These are phyloP conservation scores for Eustoma russellianum DNA, from an alignment of 257 asterid species.

Conservation along the genomic window DNA sequence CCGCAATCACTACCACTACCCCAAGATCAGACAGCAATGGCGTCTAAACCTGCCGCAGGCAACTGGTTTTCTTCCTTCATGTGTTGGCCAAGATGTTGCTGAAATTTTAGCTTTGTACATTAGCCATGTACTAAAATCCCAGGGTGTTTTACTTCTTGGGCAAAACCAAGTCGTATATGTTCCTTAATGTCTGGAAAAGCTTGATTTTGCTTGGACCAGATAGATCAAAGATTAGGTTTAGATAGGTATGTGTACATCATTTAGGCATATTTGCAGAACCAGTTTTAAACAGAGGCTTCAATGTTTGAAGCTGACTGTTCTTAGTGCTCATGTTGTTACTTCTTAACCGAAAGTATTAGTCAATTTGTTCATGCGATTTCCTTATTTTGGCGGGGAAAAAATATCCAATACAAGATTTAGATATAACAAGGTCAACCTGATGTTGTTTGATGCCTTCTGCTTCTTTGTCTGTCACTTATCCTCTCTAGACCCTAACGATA, in stretches of 20 bases:
- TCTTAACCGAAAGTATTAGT: too few relatives aligned
- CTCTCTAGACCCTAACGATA: too few relatives aligned
- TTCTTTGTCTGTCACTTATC: too few relatives aligned
- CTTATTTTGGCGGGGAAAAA: too few relatives aligned
- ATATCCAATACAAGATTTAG: too few relatives aligned
- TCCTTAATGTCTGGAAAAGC: too few relatives aligned
- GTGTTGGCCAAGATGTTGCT: conserved; percentile 22
- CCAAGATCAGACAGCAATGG: not conserved
- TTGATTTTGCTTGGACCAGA: not conserved
- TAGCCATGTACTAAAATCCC: too few relatives aligned
- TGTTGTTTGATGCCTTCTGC: too few relatives aligned
- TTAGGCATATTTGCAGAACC: not conserved
- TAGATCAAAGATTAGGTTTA: conserved; percentile 1
- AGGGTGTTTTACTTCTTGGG: not conserved
- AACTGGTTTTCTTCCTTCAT: conserved; percentile 17
- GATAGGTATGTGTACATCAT: not conserved
- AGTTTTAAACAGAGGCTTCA: not conserved
- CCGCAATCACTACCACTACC: not conserved
- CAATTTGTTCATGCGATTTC: too few relatives aligned
- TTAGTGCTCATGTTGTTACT: not conserved
- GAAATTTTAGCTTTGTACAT: not conserved
- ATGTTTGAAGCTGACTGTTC: conserved; percentile 6
- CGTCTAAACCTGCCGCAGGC: conserved; percentile 2
- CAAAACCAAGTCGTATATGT: too few relatives aligned
- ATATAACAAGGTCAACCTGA: too few relatives aligned